phyloP scores from a whole-genome alignment of 108 stramenopile genomes.

The Cyclotella atomus region DNA sequence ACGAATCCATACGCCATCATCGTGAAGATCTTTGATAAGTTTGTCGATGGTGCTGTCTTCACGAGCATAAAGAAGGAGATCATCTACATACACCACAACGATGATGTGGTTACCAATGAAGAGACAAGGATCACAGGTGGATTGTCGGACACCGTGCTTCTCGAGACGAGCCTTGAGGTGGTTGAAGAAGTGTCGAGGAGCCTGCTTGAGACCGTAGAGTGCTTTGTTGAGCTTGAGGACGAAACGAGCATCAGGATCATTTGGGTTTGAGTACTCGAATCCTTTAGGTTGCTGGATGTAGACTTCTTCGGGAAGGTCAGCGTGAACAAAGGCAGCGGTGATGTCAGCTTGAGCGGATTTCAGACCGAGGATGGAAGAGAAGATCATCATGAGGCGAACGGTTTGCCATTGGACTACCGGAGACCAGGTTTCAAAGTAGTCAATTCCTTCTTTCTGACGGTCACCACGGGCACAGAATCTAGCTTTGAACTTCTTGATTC shows the following conservation, averaged over 20 bases:
- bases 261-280: constrained; percentile 9
- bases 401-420: constrained; percentile 58
- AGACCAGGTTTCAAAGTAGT: constrained; percentile 47
- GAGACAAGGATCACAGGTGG: constrained; percentile 50
- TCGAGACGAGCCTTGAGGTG: constrained; percentile 18
- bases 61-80: constrained; percentile 15
- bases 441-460: constrained; percentile 30
- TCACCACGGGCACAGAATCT: constrained; percentile 57
- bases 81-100: constrained; percentile 52
- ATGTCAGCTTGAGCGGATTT: constrained; percentile 31
- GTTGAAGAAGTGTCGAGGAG: constrained; percentile 47
- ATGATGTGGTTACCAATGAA: constrained; percentile 31
- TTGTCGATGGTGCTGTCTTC: constrained; percentile 1
- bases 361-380: constrained; percentile 9
- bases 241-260: background rate
- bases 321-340: constrained; percentile 55
- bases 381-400: constrained; percentile 30
- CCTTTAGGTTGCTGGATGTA: constrained; percentile 50
- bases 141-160: constrained; percentile 16
- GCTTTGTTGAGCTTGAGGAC: constrained; percentile 28
- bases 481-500: constrained; percentile 54
- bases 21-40: constrained; percentile 3
- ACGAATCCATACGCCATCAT: constrained; percentile 9
- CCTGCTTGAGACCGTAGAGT: constrained; percentile 41
- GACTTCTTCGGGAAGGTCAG: constrained; percentile 39